phyloP scores from a whole-genome alignment of 768 basidiomycete genomes.

The Pleurotus eryngii region DNA sequence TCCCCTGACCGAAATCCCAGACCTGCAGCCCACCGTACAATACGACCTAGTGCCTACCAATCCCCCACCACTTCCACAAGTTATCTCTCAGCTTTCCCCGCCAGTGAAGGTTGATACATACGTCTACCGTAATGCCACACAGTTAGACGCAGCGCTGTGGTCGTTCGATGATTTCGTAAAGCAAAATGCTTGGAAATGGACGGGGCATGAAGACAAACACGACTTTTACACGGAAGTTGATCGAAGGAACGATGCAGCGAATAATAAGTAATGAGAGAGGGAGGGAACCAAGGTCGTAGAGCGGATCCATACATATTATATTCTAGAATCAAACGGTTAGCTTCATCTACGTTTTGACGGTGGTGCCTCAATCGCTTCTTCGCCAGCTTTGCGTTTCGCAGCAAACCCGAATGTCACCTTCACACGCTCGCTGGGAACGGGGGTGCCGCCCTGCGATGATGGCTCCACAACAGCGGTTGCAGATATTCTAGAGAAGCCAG shows the following conservation, averaged over 20 bases:
- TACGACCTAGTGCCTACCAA: conserved; percentile 37
- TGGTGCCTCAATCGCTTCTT: conserved; percentile 65
- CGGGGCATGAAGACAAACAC: conserved; percentile 35
- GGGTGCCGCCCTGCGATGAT: conserved; percentile 50
- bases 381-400: conserved; percentile 74
- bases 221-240: conserved; percentile 48
- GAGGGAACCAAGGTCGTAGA: no score
- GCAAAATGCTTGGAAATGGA: conserved; percentile 79
- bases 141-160: conserved; percentile 67
- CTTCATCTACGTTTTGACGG: conserved; percentile 55
- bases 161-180: conserved; percentile 76
- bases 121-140: conserved; percentile 49
- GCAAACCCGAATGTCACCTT: conserved; percentile 79
- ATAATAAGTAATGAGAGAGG: no score
- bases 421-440: conserved; percentile 60
- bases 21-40: conserved; percentile 24
- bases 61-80: conserved; percentile 37
- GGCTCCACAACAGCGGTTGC: conserved; percentile 46
- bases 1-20: conserved; percentile 21
- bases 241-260: conserved; percentile 34
- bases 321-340: no score
- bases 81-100: conserved; percentile 25
- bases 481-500: conserved; percentile 77
- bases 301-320: no score
- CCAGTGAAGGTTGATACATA: conserved; percentile 66